Conservation (phyloP, 2,329 filamentous ascomycete genomes). For the Elsinoe batatas region DNA sequence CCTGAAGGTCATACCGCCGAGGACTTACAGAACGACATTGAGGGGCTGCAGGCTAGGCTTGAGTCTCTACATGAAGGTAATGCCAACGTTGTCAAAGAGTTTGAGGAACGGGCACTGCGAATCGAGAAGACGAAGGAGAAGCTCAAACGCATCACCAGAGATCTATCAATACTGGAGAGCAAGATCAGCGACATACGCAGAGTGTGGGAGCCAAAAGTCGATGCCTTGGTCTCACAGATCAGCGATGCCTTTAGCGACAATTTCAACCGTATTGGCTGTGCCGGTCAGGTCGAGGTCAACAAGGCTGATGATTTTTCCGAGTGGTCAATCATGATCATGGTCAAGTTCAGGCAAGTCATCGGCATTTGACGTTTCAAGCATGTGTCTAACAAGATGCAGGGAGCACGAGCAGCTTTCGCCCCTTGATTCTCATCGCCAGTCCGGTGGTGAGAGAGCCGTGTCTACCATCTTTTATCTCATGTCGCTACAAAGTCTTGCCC, state of each 20-base stretch:
- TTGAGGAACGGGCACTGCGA: conserved; percentile 58
- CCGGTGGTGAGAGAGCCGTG: conserved; percentile 88
- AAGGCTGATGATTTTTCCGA: conserved; percentile 85
- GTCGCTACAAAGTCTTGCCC: conserved; percentile 87
- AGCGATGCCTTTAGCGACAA: conserved; percentile 87
- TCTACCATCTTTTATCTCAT: conserved; percentile 99
- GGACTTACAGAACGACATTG: conserved; percentile 62
- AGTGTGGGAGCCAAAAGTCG: conserved; percentile 76
- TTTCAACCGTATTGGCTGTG: conserved; percentile 88
- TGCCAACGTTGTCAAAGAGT: conserved; percentile 65
- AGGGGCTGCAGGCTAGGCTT: conserved; percentile 62
- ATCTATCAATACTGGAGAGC: conserved; percentile 45
- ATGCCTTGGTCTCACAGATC: conserved; percentile 67
- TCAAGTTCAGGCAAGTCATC: conserved; percentile 71
- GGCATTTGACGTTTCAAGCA: background rate
- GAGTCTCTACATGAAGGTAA: conserved; percentile 73
- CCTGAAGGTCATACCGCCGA: conserved; percentile 35
- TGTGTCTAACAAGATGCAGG: conserved; percentile 31
- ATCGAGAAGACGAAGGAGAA: conserved; percentile 58
- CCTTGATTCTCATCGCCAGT: conserved; percentile 86
- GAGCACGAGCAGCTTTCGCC: conserved; percentile 75
- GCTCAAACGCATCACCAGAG: conserved; percentile 44
- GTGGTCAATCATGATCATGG: conserved; percentile 88
- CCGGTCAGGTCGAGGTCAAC: conserved; percentile 77
- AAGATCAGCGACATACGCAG: conserved; percentile 57